Evolutionary conservation across 495 filamentous ascomycete genomes (phyloP).

Genomic region (Aspergillus indologenus): DNA sequence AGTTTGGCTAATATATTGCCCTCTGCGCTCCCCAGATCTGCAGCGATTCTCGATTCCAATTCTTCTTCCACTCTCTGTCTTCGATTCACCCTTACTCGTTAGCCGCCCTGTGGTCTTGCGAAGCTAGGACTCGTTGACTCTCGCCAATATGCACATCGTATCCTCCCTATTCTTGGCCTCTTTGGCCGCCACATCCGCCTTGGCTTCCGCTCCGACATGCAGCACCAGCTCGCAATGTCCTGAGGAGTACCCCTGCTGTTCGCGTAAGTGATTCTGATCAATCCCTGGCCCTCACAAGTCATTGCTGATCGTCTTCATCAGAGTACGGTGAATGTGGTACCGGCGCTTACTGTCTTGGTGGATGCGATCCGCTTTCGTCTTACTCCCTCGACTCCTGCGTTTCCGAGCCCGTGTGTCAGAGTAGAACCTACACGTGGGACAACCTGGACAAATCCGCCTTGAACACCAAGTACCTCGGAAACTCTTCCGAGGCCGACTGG

Average conservation of each 20-base stretch:
- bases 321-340: constrained; percentile 93
- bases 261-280: constrained; percentile 61
- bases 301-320: constrained; percentile 31
- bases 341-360: constrained; percentile 93
- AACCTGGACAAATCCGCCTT: constrained; percentile 63
- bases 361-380: constrained; percentile 85
- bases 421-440: constrained; percentile 62
- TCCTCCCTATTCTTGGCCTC: constrained; percentile 31
- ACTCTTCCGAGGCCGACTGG: constrained; percentile 77
- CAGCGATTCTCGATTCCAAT: not conserved
- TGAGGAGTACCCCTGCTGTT: constrained; percentile 78
- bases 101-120: not conserved
- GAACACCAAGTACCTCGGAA: constrained; percentile 81
- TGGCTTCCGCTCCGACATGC: constrained; percentile 44
- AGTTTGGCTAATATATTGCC: not conserved
- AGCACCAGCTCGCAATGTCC: constrained; percentile 66
- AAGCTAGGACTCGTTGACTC: constrained; percentile 16
- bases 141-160: constrained; percentile 36
- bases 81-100: not conserved
- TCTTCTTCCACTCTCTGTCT: not conserved
- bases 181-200: constrained; percentile 35
- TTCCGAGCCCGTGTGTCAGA: constrained; percentile 78
- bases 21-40: not conserved
- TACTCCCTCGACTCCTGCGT: constrained; percentile 79
- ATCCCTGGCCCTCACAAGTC: not conserved